A percentile compares a stretch with the other conserved stretches of the same genome.
Conservation (phyloP, 2,329 filamentous ascomycete genomes). For the Colletotrichum simmondsii region DNA sequence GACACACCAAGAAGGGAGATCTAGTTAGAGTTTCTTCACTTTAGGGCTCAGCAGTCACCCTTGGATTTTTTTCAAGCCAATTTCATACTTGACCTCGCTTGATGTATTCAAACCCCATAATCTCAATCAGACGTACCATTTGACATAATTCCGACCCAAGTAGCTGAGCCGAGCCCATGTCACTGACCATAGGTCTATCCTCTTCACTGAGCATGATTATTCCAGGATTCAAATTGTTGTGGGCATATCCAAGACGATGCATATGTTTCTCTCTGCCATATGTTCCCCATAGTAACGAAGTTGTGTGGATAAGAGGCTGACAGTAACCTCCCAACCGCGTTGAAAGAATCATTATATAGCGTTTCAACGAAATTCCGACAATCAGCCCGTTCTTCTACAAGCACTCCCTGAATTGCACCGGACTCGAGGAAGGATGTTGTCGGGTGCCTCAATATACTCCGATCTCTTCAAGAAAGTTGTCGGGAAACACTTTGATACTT, state of each 20-base stretch:
- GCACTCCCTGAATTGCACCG: background rate
- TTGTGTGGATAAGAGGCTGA: background rate
- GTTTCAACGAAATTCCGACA: background rate
- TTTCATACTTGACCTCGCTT: no score
- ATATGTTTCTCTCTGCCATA: background rate
- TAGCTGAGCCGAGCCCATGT: no score
- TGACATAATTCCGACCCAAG: no score
- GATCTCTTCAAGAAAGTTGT: background rate
- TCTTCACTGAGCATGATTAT: no score
- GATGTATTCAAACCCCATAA: no score
- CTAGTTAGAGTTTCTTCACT: no score
- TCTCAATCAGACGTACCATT: no score
- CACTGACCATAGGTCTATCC: no score
- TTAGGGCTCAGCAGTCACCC: no score
- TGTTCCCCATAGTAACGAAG: background rate
- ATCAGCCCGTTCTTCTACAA: background rate
- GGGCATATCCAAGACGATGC: background rate
- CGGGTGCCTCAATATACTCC: background rate
- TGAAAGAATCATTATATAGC: background rate
- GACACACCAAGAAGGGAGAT: no score
- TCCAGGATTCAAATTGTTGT: no score
- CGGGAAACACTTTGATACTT: background rate
- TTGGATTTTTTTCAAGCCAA: no score
- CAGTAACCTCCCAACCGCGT: background rate
- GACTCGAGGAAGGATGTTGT: background rate